Evolutionary conservation across 805 yeast species (phyloP).

Genomic region (Pichia insulana): DNA sequence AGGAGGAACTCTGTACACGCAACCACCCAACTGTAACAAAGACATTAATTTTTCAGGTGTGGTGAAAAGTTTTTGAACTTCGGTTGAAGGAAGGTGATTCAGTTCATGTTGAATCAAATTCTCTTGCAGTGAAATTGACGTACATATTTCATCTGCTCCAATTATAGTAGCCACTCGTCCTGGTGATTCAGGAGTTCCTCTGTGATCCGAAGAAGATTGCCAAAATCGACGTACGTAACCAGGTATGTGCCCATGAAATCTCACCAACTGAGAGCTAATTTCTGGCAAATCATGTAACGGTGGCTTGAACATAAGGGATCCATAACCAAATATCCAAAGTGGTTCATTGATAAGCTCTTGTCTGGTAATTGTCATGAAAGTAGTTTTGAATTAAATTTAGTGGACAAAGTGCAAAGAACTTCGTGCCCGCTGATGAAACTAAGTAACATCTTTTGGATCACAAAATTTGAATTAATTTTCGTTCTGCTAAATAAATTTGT

Average conservation of each 20-base stretch:
- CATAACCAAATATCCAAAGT: constrained; percentile 59
- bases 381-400: too few species aligned
- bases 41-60: not conserved
- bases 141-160: not conserved
- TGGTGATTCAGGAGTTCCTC: constrained; percentile 81
- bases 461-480: too few species aligned
- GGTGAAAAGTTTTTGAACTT: not conserved
- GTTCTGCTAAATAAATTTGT: too few species aligned
- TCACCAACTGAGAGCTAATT: constrained; percentile 16
- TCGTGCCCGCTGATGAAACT: too few species aligned
- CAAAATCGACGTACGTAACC: constrained; percentile 82
- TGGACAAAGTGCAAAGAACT: too few species aligned
- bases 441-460: too few species aligned
- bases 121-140: not conserved
- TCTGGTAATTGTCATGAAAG: constrained; percentile 52
- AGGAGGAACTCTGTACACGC: not conserved
- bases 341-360: constrained; percentile 1
- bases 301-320: constrained; percentile 82
- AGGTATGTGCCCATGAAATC: constrained; percentile 58
- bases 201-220: constrained; percentile 85
- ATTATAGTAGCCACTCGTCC: constrained; percentile 80
- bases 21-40: not conserved
- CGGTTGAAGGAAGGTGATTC: not conserved
- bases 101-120: not conserved
- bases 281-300: constrained; percentile 54